Evolutionary conservation across 2,329 filamentous ascomycete species (phyloP).

Genomic region (Ophiostoma sp.): DNA sequence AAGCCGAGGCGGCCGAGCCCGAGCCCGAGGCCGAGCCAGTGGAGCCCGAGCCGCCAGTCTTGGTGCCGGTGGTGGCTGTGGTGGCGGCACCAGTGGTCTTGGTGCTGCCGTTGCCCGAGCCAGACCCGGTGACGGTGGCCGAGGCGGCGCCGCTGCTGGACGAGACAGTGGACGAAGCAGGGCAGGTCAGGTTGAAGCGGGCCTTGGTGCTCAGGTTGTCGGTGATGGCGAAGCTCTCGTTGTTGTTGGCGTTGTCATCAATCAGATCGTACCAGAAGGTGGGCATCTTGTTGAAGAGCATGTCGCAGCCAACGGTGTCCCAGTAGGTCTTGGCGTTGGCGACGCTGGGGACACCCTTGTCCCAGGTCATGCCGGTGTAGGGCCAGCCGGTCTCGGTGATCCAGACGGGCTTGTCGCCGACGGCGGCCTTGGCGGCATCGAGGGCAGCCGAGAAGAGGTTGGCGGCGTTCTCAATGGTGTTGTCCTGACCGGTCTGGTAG

Average conservation of each 20-base stretch:
- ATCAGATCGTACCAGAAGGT: slow-evolving; percentile 64
- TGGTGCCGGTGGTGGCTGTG: background rate
- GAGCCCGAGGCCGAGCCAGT: background rate
- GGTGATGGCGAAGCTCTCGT: slow-evolving; percentile 59
- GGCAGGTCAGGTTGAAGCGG: slow-evolving; percentile 56
- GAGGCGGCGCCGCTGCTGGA: slow-evolving; percentile 25
- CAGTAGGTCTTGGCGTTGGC: slow-evolving; percentile 65
- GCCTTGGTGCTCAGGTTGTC: slow-evolving; percentile 53
- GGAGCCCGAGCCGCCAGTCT: background rate
- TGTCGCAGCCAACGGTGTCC: slow-evolving; percentile 60
- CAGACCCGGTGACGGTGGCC: slow-evolving; percentile 27
- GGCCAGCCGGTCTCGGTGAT: slow-evolving; percentile 54
- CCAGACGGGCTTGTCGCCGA: slow-evolving; percentile 34
- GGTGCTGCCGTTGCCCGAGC: slow-evolving; percentile 11
- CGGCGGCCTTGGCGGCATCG: slow-evolving; percentile 47
- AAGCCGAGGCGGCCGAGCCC: background rate
- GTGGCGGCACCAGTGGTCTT: background rate
- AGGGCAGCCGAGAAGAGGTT: slow-evolving; percentile 56
- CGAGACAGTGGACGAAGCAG: slow-evolving; percentile 37
- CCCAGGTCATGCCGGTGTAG: slow-evolving; percentile 52
- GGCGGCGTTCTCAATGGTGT: slow-evolving; percentile 56
- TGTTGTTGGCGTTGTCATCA: slow-evolving; percentile 61
- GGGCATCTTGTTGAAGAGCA: slow-evolving; percentile 55
- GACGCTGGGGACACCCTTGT: slow-evolving; percentile 55
- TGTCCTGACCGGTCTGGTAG: slow-evolving; percentile 59